Evolutionary conservation across 352 stramenopile species (phyloP), one percentile per base, ranked within the genome.

Genomic region (Phytophthora boehmeriae): DNA sequence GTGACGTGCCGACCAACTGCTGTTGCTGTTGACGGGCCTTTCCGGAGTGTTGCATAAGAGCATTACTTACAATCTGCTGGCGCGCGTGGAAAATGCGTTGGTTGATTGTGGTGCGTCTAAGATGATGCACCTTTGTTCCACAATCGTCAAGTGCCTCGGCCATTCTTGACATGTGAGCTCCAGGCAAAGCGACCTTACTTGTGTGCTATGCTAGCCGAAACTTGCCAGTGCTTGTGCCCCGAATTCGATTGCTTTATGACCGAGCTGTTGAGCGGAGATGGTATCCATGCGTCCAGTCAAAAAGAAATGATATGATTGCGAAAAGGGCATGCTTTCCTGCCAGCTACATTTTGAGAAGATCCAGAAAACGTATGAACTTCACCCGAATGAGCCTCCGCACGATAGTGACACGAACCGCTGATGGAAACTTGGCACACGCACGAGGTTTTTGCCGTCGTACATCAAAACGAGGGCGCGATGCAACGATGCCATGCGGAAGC

Each of bases 221-320:
- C n/a, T n/a, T n/a, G n/a, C n/a, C n/a, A n/a, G n/a, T n/a, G n/a
- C n/a, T n/a, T n/a, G n/a, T n/a, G n/a, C n/a, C n/a, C n/a, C 3
- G 25, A 30, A 30, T 30, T 9, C 34, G 8, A 39, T 39, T 39
- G 34, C 34, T 11, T 17, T n/a, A n/a, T n/a, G 9, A 39, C 10
- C 34, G 34, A 30, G 25, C 25, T 11, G 30, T 16, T 39, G 34
- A 39, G 3, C 34, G 34, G 4, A 39, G 34, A 39, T 16, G 34
- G 34, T 39, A 44, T 5, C 38, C 2, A 23, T 44, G 38, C 6
- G 38, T 19, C 14, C 38, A 44, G 38, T 22, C 11, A 44, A 44
- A 44, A 44, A 44, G 38, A 44, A 44, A 17, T 44, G 38, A 44
- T 44, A 44, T 44, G 38, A 22, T 44, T 44, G 38, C n/a, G n/a